Percentiles rank a stretch among this genome's conserved stretches.
phyloP scores from a whole-genome alignment of 495 filamentous ascomycete genomes.

The Aspergillus steynii region DNA sequence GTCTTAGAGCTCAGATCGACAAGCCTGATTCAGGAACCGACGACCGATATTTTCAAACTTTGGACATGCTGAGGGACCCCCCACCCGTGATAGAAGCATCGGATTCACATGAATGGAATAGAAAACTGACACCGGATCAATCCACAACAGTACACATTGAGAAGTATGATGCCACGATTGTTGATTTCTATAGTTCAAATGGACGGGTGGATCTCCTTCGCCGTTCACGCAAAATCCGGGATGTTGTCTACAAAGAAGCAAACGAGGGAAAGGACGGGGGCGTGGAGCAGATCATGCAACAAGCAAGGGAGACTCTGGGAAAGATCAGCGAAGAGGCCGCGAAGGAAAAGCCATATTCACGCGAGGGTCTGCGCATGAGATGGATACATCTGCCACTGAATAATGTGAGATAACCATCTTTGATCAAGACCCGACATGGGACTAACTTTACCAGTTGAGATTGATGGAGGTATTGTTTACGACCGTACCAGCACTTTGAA shows the following conservation, averaged over 20 bases:
- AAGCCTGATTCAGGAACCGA: neutral
- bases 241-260: conserved; percentile 1
- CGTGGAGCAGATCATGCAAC: neutral
- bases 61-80: neutral
- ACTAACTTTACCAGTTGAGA: neutral
- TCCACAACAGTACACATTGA: neutral
- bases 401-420: neutral
- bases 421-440: neutral
- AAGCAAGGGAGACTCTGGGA: neutral
- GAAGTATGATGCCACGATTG: neutral
- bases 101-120: neutral
- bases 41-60: neutral
- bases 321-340: neutral
- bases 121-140: neutral
- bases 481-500: neutral
- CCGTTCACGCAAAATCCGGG: conserved; percentile 1
- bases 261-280: neutral
- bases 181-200: conserved; percentile 6
- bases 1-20: neutral
- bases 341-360: neutral
- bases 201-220: conserved; percentile 4
- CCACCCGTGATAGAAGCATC: neutral
- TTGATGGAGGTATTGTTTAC: neutral
- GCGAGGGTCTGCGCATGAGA: neutral
- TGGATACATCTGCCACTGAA: neutral